Evolutionary conservation across 768 basidiomycete genomes (phyloP).

Genomic region (Termitomyces sp.): DNA sequence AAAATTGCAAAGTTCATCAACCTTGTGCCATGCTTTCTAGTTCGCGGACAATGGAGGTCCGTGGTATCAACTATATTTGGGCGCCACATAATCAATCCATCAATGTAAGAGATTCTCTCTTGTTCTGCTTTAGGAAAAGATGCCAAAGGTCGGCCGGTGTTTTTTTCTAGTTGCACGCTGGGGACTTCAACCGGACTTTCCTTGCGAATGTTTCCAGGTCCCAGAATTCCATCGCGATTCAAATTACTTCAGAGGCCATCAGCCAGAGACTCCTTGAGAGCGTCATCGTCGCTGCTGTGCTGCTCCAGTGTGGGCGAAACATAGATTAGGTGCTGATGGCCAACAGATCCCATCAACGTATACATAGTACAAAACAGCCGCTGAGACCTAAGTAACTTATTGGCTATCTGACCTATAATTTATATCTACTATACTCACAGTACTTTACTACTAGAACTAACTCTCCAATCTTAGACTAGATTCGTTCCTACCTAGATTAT

Average conservation of each 20-base stretch:
- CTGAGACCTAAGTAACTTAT: too few species aligned
- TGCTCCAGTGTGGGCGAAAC: slow-evolving; percentile 59
- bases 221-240: slow-evolving; percentile 44
- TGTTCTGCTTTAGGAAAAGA: neutral
- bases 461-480: too few species aligned
- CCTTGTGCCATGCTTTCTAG: slow-evolving; percentile 19
- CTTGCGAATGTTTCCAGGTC: slow-evolving; percentile 49
- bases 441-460: too few species aligned
- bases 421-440: neutral
- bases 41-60: slow-evolving; percentile 48
- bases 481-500: neutral
- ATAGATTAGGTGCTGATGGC: slow-evolving; percentile 40
- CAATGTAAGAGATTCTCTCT: slow-evolving; percentile 40
- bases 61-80: slow-evolving; percentile 53
- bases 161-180: slow-evolving; percentile 42
- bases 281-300: slow-evolving; percentile 45
- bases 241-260: slow-evolving; percentile 53
- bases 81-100: slow-evolving; percentile 49
- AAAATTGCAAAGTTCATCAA: neutral
- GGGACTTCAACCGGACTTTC: slow-evolving; percentile 29
- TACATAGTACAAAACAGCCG: too few species aligned
- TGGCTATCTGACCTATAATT: neutral
- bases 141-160: neutral
- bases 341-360: neutral
- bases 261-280: slow-evolving; percentile 52